Base-by-base conservation (phyloP, 208 protist genomes). In the Zelonia costaricensis region DNA sequence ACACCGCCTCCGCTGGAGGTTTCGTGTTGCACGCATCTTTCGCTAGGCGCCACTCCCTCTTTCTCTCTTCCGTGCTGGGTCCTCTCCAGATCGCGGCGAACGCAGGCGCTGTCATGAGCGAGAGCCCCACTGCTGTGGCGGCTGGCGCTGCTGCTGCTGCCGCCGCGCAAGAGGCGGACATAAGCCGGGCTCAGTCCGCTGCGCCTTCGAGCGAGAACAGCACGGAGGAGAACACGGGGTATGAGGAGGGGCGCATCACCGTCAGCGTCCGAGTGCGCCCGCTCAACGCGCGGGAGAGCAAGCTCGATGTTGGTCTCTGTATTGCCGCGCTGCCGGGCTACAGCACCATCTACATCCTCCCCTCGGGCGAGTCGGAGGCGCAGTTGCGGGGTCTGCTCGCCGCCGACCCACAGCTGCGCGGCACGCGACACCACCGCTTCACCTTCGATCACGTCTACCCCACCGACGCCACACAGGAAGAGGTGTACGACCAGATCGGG, bases 401-500 rank as follows among this genome's bases (percentile, higher is more conserved):
- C 9, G 43, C 43, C 15, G 33, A 66, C 10, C 57, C 55, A 10
- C 33, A 60, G 13, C 49, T 69, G 47, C 49, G 49, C 25, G 60
- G 51, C 8, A 51, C 39, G 3, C 23, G 52, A 12, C 61, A 61
- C 54, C 76, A 84, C 49, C 55, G 57, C 28, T 96, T 96, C 68
- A 83, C 82, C 36, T 96, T 90, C 56, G 90, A 96, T 40, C 69
- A 83, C 52, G 82, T 84, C 28, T 94, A 91, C 60, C 51, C 62
- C 23, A 70, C 65, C 22, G 35, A 78, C 16, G 58, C 68, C 25
- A 66, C 83, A 13, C 94, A 98, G 70, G 62, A 86, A 9, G 54
- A 62, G 18, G 83, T 98, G 9, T 98, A 95, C 74, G 64, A 84
- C 13, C 90, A 98, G 56, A 69, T 98, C 18, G 95, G 93, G 5